A percentile compares a stretch with the other conserved stretches of the same genome.
Evolutionary conservation across 805 yeast species (phyloP).

Genomic region (Torulaspora delbrueckii): DNA sequence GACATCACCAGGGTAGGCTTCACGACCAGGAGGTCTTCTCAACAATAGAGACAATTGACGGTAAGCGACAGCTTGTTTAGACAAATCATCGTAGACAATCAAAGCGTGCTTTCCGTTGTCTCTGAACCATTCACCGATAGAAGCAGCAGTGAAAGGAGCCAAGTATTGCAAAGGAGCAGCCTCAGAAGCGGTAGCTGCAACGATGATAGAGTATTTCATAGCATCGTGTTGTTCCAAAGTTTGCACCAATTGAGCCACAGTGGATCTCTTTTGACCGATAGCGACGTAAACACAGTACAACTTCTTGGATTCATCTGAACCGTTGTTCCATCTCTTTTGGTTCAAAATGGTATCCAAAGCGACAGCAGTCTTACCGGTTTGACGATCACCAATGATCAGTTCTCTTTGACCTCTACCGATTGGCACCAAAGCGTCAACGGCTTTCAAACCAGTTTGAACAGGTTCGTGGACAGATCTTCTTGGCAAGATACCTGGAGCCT

Average conservation of each 20-base stretch:
- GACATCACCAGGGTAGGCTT: conserved; percentile 96
- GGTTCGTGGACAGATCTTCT: conserved; percentile 98
- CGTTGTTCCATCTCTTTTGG: conserved; percentile 98
- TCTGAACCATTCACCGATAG: conserved; percentile 99
- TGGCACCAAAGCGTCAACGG: conserved; percentile 98
- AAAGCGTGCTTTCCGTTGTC: conserved; percentile 98
- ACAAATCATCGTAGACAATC: conserved; percentile 95
- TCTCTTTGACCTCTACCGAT: conserved; percentile 99
- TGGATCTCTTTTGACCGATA: conserved; percentile 99
- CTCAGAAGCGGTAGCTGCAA: conserved; percentile 99
- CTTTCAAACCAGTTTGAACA: conserved; percentile 99
- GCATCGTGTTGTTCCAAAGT: conserved; percentile 98
- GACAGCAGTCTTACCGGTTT: conserved; percentile 99
- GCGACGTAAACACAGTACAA: conserved; percentile 99
- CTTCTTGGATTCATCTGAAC: conserved; percentile 93
- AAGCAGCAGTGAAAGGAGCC: conserved; percentile 99
- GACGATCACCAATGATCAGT: conserved; percentile 99
- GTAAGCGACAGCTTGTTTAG: conserved; percentile 99
- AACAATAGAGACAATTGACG: conserved; percentile 96
- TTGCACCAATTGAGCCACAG: conserved; percentile 99
- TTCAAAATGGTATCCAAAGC: conserved; percentile 97
- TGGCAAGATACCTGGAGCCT: conserved; percentile 99
- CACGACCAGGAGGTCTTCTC: conserved; percentile 97
- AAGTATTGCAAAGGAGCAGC: conserved; percentile 99
- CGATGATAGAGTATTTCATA: conserved; percentile 93